Percentiles rank a stretch among this genome's conserved stretches.
Evolutionary conservation across 257 asterid species (phyloP).

Genomic region (Osmanthus fragrans): DNA sequence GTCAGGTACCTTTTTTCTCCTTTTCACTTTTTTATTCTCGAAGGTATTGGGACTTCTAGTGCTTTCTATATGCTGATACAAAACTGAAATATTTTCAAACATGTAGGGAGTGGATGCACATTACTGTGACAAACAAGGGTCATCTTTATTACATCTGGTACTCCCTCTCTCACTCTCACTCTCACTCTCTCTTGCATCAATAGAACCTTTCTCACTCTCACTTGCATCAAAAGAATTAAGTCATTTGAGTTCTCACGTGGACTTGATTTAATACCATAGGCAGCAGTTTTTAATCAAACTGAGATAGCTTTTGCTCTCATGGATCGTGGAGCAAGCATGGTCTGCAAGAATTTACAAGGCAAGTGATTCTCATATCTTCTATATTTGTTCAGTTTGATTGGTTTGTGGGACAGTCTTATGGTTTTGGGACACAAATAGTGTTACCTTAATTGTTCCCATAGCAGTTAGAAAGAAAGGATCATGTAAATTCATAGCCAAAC

Average conservation of each 20-base stretch:
- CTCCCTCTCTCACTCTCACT: constrained; percentile 23
- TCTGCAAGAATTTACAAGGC: constrained; percentile 90
- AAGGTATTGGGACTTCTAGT: constrained; percentile 8
- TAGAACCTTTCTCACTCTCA: constrained; percentile 10
- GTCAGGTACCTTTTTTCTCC: constrained; percentile 59
- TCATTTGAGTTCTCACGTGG: constrained; percentile 20
- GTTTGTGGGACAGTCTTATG: constrained; percentile 9
- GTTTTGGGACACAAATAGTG: background rate
- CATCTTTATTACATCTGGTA: constrained; percentile 89
- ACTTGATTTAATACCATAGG: constrained; percentile 47
- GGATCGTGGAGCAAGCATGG: constrained; percentile 76
- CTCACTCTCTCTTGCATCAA: too few relatives aligned
- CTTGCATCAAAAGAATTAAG: constrained; percentile 3
- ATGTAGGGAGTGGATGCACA: constrained; percentile 90
- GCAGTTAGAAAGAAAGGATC: background rate
- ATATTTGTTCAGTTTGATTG: constrained; percentile 10
- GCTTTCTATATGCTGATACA: background rate
- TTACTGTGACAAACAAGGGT: constrained; percentile 90
- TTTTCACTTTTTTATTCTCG: constrained; percentile 21
- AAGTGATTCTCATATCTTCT: constrained; percentile 25
- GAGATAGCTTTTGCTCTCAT: constrained; percentile 90
- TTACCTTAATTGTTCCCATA: background rate
- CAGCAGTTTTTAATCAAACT: constrained; percentile 91
- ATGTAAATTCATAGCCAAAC: background rate
- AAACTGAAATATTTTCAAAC: constrained; percentile 29